These are phyloP conservation scores for Lipomyces sp. DNA, from an alignment of 805 yeast genomes.

Conservation along the genomic window DNA sequence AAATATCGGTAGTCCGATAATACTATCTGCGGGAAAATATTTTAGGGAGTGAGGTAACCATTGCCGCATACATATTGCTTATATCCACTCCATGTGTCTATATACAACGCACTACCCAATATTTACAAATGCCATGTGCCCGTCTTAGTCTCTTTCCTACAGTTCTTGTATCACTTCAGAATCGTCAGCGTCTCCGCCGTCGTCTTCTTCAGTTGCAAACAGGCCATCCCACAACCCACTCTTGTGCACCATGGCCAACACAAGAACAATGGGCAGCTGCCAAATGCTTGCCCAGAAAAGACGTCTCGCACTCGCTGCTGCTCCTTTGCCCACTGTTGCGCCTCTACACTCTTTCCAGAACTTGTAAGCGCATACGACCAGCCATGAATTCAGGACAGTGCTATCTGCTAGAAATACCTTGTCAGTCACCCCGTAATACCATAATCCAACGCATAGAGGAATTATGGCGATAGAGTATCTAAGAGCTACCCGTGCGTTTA, in stretches of 20 bases:
- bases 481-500: constrained; percentile 91
- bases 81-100: not conserved
- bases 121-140: not conserved
- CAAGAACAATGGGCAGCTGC: constrained; percentile 88
- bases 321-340: constrained; percentile 17
- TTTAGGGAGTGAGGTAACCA: no score
- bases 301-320: constrained; percentile 71
- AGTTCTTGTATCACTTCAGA: constrained; percentile 8
- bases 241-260: constrained; percentile 92
- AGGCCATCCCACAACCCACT: constrained; percentile 92
- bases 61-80: no score
- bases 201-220: constrained; percentile 38
- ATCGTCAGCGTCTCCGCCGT: not conserved
- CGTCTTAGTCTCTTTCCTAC: not conserved
- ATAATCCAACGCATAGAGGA: constrained; percentile 84
- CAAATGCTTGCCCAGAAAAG: constrained; percentile 93
- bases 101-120: not conserved
- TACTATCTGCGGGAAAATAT: no score
- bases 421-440: constrained; percentile 82
- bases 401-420: constrained; percentile 81
- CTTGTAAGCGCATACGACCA: constrained; percentile 73
- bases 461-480: constrained; percentile 91
- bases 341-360: constrained; percentile 77
- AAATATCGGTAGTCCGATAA: no score
- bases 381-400: constrained; percentile 81